Evolutionary conservation across 129 eudicot species (phyloP).

Genomic region (Flaveria trinervia): DNA sequence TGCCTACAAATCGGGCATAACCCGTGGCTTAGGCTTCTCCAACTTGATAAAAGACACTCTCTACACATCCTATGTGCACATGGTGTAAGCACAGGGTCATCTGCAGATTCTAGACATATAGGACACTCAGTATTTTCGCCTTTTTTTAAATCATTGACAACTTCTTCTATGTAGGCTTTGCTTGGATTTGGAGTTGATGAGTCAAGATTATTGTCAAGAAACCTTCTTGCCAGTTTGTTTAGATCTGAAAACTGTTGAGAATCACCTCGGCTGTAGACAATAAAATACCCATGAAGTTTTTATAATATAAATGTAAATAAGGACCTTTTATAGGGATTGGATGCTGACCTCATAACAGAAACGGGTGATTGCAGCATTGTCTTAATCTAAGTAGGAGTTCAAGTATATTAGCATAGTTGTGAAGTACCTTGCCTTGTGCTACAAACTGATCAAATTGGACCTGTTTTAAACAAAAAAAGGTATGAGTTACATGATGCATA

Average conservation of each 20-base stretch:
- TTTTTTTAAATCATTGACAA: conserved; percentile 55
- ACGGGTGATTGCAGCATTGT: conserved; percentile 93
- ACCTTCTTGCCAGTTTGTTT: conserved; percentile 60
- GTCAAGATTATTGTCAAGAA: conserved; percentile 50
- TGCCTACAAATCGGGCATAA: conserved; percentile 83
- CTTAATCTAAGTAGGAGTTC: conserved; percentile 81
- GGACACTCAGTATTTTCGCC: conserved; percentile 83
- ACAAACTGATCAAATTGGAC: conserved; percentile 87
- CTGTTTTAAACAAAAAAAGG: conserved; percentile 41
- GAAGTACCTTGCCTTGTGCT: conserved; percentile 93
- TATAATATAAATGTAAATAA: not conserved
- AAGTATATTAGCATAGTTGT: conserved; percentile 85
- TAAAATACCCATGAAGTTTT: not conserved
- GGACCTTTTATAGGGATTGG: not conserved
- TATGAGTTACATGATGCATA: not conserved
- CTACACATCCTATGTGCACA: conserved; percentile 92
- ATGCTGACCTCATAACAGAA: conserved; percentile 72
- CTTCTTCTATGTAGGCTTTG: conserved; percentile 80
- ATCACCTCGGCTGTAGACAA: conserved; percentile 57
- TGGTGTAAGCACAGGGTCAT: conserved; percentile 82
- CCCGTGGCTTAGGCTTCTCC: conserved; percentile 62
- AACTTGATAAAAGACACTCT: conserved; percentile 78
- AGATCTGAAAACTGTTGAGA: conserved; percentile 58
- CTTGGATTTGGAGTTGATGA: conserved; percentile 47
- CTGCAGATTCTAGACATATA: conserved; percentile 86